Evolutionary conservation across 2,329 filamentous ascomycete genomes (phyloP).

Genomic region (Apiospora arundinis): DNA sequence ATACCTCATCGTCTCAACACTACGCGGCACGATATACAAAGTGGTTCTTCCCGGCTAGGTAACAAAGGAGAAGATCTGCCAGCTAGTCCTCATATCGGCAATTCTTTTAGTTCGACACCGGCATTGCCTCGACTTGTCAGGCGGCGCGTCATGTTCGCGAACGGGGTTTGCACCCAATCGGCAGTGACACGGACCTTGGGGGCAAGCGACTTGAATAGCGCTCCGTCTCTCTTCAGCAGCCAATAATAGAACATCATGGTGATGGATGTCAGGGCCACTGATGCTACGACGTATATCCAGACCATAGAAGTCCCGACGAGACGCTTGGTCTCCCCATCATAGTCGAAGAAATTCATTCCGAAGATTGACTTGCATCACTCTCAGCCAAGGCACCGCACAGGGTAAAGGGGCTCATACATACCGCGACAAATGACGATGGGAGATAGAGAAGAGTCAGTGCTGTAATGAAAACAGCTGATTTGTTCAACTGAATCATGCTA

Average conservation of each 20-base stretch:
- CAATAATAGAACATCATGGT: slow-evolving; percentile 42
- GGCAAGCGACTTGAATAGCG: slow-evolving; percentile 32
- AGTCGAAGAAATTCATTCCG: slow-evolving; percentile 49
- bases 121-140: slow-evolving; percentile 3
- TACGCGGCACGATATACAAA: background rate
- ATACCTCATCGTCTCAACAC: slow-evolving; percentile 13
- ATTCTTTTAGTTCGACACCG: slow-evolving; percentile 1
- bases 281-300: slow-evolving; percentile 46
- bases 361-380: slow-evolving; percentile 40
- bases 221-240: slow-evolving; percentile 35
- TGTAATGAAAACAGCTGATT: slow-evolving; percentile 41
- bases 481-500: slow-evolving; percentile 40
- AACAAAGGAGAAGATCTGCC: background rate
- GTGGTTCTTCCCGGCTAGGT: background rate
- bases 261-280: slow-evolving; percentile 38
- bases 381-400: background rate
- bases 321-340: slow-evolving; percentile 36
- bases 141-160: slow-evolving; percentile 17
- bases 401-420: slow-evolving; percentile 31
- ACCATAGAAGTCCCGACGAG: slow-evolving; percentile 43
- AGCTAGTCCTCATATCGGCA: background rate
- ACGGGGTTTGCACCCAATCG: slow-evolving; percentile 28
- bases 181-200: slow-evolving; percentile 29
- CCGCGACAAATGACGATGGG: slow-evolving; percentile 45
- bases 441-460: slow-evolving; percentile 39